Percentiles rank a stretch among this genome's conserved stretches.
phyloP scores from a whole-genome alignment of 1,284 basidiomycete species.

The Gymnopus androsaceus region DNA sequence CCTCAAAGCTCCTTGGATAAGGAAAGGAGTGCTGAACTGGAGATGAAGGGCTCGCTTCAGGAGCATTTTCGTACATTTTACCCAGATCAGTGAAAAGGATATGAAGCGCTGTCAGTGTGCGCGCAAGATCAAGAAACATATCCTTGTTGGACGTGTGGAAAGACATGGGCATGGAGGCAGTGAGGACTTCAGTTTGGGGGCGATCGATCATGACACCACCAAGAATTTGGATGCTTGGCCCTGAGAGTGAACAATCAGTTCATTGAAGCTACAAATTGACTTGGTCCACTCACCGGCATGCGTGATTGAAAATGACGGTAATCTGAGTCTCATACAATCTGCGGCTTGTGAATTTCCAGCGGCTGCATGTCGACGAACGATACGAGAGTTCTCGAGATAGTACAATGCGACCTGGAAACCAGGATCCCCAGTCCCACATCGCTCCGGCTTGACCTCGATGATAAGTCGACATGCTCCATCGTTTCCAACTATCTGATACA shows the following conservation, averaged over 20 bases:
- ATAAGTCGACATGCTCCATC: background rate
- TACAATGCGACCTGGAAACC: background rate
- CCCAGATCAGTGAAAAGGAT: slow-evolving; percentile 17
- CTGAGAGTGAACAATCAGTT: background rate
- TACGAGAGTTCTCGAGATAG: background rate
- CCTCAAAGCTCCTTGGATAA: background rate
- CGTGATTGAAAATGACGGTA: background rate
- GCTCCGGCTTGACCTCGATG: background rate
- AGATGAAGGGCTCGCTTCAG: background rate
- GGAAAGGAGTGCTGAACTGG: background rate
- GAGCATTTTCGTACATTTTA: slow-evolving; percentile 1
- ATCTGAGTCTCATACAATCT: background rate
- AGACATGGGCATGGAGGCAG: background rate
- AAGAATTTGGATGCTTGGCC: background rate
- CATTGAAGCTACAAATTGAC: background rate
- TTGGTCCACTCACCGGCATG: background rate
- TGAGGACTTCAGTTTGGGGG: background rate
- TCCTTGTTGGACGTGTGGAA: background rate
- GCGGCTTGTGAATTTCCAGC: background rate
- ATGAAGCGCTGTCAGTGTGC: slow-evolving; percentile 9
- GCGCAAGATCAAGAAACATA: background rate
- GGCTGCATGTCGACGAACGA: background rate
- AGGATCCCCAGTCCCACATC: background rate
- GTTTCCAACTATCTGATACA: no score
- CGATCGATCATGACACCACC: slow-evolving; percentile 1